phyloP scores from a whole-genome alignment of 345 rosid species.

The Pelargonium nanum region DNA sequence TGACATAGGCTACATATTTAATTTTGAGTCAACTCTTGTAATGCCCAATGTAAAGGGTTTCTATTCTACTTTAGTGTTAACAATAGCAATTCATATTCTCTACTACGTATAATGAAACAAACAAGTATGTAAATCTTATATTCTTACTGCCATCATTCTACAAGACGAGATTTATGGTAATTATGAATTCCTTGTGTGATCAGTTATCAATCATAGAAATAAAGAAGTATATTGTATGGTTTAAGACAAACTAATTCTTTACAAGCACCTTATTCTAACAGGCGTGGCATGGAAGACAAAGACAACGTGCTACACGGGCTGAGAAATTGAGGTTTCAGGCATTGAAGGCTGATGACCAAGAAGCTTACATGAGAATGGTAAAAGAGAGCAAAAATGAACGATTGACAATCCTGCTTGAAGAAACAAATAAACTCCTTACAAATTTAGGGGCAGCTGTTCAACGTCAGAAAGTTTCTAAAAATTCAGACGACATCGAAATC shows the following conservation, averaged over 20 bases:
- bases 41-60: no score
- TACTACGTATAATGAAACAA: not conserved
- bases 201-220: not conserved
- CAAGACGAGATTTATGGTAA: constrained; percentile 5
- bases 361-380: constrained; percentile 90
- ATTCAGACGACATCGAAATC: constrained; percentile 55
- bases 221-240: not conserved
- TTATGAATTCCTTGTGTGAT: not conserved
- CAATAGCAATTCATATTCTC: no score
- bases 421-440: constrained; percentile 89
- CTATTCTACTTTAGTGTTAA: no score
- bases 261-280: constrained; percentile 17
- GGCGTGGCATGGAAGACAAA: constrained; percentile 99
- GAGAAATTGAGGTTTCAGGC: constrained; percentile 96
- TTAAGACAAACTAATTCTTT: not conserved
- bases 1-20: no score
- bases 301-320: constrained; percentile 96
- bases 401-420: constrained; percentile 77
- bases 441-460: constrained; percentile 99
- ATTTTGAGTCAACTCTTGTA: no score
- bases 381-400: constrained; percentile 98
- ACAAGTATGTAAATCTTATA: not conserved
- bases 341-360: constrained; percentile 95
- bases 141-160: constrained; percentile 7
- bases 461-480: constrained; percentile 83